Evolutionary conservation across 306 rosid species (phyloP).

Genomic region (Cotoneaster glaucophyllus): DNA sequence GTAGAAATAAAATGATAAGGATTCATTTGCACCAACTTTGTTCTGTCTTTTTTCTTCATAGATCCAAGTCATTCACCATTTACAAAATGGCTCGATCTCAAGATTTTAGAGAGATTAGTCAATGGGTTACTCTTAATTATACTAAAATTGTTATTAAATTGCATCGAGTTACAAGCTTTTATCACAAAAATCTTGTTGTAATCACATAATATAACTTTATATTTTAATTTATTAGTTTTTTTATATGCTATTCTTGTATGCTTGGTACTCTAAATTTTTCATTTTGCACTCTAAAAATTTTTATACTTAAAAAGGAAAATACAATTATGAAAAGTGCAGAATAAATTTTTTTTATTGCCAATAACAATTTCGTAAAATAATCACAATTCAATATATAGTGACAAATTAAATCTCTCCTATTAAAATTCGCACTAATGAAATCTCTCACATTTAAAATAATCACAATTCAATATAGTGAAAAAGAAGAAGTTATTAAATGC

Average conservation of each 20-base stretch:
- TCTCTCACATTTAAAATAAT: too few relatives aligned
- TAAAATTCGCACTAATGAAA: too few relatives aligned
- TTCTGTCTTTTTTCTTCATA: background rate
- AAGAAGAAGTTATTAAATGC: background rate
- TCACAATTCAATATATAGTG: background rate
- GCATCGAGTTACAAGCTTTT: too few relatives aligned
- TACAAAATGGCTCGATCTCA: background rate
- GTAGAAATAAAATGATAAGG: background rate
- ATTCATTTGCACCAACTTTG: background rate
- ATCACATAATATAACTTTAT: background rate
- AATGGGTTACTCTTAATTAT: too few relatives aligned
- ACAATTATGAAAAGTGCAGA: rapidly evolving
- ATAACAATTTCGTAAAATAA: too few relatives aligned
- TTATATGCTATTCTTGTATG: background rate
- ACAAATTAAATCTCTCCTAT: too few relatives aligned
- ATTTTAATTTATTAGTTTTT: too few relatives aligned
- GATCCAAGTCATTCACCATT: background rate
- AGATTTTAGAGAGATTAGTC: too few relatives aligned
- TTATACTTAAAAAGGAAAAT: too few relatives aligned
- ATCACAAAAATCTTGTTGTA: background rate
- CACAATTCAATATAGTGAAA: background rate
- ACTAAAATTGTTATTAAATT: too few relatives aligned
- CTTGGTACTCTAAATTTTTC: background rate
- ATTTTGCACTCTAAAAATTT: too few relatives aligned
- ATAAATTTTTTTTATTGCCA: too few relatives aligned